Percentiles rank a stretch among this genome's conserved stretches.
phyloP scores from a whole-genome alignment of 805 yeast genomes.

The Saccharomycopsis sp. region DNA sequence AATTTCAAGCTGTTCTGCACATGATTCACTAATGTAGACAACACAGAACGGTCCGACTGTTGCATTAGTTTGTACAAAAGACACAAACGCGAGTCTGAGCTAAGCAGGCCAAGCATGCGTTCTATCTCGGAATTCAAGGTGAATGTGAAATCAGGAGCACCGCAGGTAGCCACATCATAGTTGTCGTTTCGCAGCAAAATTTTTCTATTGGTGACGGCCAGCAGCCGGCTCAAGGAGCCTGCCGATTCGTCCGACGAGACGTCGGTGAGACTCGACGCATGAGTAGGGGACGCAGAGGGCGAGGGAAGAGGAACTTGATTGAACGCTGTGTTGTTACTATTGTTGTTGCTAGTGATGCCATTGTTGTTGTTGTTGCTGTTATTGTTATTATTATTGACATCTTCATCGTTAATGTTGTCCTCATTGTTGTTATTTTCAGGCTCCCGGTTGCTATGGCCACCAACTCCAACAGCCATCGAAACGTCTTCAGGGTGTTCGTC shows the following conservation, averaged over 20 bases:
- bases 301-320: constrained; percentile 59
- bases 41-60: constrained; percentile 49
- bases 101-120: constrained; percentile 12
- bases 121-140: constrained; percentile 17
- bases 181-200: constrained; percentile 2
- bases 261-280: constrained; percentile 25
- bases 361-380: background rate
- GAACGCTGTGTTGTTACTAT: background rate
- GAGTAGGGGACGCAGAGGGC: constrained; percentile 58
- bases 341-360: background rate
- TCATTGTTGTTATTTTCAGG: background rate
- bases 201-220: background rate
- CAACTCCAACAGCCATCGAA: background rate
- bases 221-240: background rate
- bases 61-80: constrained; percentile 50
- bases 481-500: no score
- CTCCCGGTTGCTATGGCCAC: no score
- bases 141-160: background rate
- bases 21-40: constrained; percentile 51
- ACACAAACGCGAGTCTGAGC: constrained; percentile 22
- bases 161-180: constrained; percentile 8
- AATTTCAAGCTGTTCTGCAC: constrained; percentile 54
- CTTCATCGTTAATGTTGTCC: background rate
- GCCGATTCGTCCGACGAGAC: constrained; percentile 10
- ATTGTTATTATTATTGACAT: background rate